These are phyloP conservation scores for Pulicaria dysenterica DNA, from an alignment of 129 eudicot genomes.

Conservation along the genomic window DNA sequence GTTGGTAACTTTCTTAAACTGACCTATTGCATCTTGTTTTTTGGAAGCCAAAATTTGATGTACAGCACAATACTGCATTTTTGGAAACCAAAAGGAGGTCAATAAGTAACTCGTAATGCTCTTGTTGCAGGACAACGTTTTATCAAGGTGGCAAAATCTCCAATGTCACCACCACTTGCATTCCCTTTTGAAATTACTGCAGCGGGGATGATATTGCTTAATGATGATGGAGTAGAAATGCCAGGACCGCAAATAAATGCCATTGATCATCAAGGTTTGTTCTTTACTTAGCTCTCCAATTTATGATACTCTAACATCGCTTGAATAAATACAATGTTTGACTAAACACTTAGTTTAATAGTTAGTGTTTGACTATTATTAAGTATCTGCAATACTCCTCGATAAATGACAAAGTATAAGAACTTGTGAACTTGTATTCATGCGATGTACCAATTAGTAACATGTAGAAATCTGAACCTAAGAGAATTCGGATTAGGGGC, in stretches of 20 bases:
- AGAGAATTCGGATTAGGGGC: too few relatives aligned
- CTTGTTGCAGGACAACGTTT: conserved; percentile 61
- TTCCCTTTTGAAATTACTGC: conserved; percentile 63
- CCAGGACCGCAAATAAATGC: conserved; percentile 66
- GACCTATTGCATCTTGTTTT: too few relatives aligned
- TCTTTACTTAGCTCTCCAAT: conserved; percentile 7
- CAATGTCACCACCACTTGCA: conserved; percentile 77
- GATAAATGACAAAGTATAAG: too few relatives aligned
- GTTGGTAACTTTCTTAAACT: too few relatives aligned
- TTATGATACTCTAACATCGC: not conserved
- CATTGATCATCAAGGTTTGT: conserved; percentile 68
- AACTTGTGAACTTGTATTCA: too few relatives aligned
- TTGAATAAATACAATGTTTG: not conserved
- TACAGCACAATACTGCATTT: not conserved
- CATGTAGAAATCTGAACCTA: too few relatives aligned
- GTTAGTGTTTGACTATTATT: not conserved
- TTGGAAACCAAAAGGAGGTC: not conserved
- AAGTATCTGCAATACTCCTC: not conserved
- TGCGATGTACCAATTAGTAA: too few relatives aligned
- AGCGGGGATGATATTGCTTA: conserved; percentile 62
- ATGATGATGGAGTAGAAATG: conserved; percentile 71
- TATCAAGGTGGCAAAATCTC: conserved; percentile 90
- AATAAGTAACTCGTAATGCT: not conserved
- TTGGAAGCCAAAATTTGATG: too few relatives aligned
- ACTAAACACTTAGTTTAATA: not conserved